Percentiles rank a stretch among this genome's conserved stretches.
phyloP scores from a whole-genome alignment of 1,284 basidiomycete genomes.

The Apiotrichum sp. region DNA sequence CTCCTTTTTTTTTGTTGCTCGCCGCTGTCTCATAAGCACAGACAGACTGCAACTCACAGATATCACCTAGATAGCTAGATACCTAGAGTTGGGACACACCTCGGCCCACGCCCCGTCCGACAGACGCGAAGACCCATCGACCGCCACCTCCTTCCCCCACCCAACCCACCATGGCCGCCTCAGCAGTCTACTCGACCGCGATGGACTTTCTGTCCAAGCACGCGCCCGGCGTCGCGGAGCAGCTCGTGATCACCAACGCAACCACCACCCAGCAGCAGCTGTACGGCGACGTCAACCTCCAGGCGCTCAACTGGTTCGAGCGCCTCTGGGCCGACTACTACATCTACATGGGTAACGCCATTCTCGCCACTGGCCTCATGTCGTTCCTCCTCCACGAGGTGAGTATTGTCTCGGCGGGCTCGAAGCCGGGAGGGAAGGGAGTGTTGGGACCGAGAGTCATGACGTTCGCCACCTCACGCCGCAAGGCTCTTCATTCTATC shows the following conservation, averaged over 20 bases:
- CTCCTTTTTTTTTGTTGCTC: no score
- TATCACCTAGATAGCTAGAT: no score
- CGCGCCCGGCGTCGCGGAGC: slow-evolving; percentile 36
- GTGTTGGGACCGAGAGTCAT: no score
- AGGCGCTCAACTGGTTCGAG: slow-evolving; percentile 67
- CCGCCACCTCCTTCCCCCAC: background rate
- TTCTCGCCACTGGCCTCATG: slow-evolving; percentile 90
- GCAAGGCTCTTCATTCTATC: no score
- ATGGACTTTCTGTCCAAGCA: slow-evolving; percentile 39
- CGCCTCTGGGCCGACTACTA: slow-evolving; percentile 77
- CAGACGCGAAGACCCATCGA: background rate
- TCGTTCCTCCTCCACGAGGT: slow-evolving; percentile 93
- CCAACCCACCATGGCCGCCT: slow-evolving; percentile 23
- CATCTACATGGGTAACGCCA: slow-evolving; percentile 76
- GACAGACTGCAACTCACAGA: background rate
- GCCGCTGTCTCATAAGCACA: no score
- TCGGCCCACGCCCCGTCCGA: background rate
- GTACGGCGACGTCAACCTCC: slow-evolving; percentile 54
- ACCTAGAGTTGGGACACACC: background rate
- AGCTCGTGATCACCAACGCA: slow-evolving; percentile 37
- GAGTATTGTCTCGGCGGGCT: slow-evolving; percentile 26
- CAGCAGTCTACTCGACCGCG: slow-evolving; percentile 20
- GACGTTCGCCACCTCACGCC: no score
- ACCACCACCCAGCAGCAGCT: slow-evolving; percentile 40
- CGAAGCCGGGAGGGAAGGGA: no score